phyloP scores from a whole-genome alignment of 2,329 filamentous ascomycete species.

The Celoporthe dispersa region DNA sequence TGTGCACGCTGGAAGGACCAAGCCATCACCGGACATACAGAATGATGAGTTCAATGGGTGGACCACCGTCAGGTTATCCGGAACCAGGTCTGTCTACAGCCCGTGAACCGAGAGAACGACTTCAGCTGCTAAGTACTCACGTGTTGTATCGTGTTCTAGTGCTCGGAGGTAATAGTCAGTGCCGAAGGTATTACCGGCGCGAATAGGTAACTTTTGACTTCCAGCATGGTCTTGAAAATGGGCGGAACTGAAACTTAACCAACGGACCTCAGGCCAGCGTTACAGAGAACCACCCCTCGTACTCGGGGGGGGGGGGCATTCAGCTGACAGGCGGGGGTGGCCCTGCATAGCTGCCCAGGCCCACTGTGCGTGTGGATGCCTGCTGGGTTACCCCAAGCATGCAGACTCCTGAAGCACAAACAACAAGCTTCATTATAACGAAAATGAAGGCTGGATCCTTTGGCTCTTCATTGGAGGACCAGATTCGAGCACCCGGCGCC shows the following conservation, averaged over 20 bases:
- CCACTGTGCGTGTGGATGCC: background rate
- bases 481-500: constrained; percentile 11
- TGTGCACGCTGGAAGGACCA: background rate
- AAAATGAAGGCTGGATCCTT: background rate
- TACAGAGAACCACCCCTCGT: background rate
- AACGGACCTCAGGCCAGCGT: background rate
- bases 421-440: constrained; percentile 9
- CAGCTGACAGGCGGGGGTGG: constrained; percentile 19
- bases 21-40: background rate
- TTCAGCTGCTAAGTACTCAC: background rate
- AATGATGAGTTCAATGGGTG: background rate
- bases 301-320: background rate
- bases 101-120: background rate
- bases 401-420: constrained; percentile 13
- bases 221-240: background rate
- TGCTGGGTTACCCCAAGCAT: constrained; percentile 16
- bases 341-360: constrained; percentile 18
- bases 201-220: background rate
- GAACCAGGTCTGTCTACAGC: background rate
- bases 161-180: background rate
- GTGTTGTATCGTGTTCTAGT: background rate
- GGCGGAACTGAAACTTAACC: background rate
- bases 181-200: background rate
- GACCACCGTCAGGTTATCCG: background rate
- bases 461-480: constrained; percentile 18